Conservation (phyloP, 352 stramenopile species). For the Phytophthora constricta region DNA sequence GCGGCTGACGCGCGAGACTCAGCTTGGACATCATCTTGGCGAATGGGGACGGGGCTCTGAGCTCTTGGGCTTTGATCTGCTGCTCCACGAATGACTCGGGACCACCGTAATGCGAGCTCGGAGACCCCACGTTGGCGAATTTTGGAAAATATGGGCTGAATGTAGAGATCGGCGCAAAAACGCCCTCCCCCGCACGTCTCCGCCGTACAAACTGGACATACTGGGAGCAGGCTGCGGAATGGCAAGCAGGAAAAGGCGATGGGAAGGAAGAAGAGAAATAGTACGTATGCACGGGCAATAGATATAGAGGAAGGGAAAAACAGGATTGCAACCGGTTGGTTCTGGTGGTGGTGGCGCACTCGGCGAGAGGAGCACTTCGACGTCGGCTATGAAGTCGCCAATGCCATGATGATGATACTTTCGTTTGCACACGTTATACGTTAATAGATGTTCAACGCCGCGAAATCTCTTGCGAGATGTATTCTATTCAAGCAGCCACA, state of each 20-base stretch:
- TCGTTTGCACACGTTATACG: no score
- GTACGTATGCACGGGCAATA: no score
- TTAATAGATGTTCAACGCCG: no score
- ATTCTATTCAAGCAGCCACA: no score
- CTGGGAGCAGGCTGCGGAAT: slow-evolving; percentile 27
- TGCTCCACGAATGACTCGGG: slow-evolving; percentile 44
- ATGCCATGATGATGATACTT: no score
- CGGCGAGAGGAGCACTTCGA: no score
- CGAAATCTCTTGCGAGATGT: no score
- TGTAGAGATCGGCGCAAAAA: slow-evolving; percentile 30
- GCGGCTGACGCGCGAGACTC: slow-evolving; percentile 53
- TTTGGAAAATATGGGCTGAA: slow-evolving; percentile 30
- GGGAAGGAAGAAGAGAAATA: not conserved
- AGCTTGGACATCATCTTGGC: slow-evolving; percentile 74
- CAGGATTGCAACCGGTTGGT: no score
- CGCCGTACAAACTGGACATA: slow-evolving; percentile 17
- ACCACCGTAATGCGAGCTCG: slow-evolving; percentile 26
- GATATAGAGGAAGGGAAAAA: not conserved
- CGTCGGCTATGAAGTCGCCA: no score
- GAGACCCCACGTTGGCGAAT: slow-evolving; percentile 38
- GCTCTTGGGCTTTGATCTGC: slow-evolving; percentile 27
- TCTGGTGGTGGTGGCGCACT: no score
- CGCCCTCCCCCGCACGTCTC: not conserved
- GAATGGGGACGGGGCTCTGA: slow-evolving; percentile 8
- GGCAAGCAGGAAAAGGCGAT: not conserved